Evolutionary conservation across 2,329 filamentous ascomycete genomes (phyloP), one percentile per base, ranked within the genome.

Genomic region (Mycosphaerella arachidis): DNA sequence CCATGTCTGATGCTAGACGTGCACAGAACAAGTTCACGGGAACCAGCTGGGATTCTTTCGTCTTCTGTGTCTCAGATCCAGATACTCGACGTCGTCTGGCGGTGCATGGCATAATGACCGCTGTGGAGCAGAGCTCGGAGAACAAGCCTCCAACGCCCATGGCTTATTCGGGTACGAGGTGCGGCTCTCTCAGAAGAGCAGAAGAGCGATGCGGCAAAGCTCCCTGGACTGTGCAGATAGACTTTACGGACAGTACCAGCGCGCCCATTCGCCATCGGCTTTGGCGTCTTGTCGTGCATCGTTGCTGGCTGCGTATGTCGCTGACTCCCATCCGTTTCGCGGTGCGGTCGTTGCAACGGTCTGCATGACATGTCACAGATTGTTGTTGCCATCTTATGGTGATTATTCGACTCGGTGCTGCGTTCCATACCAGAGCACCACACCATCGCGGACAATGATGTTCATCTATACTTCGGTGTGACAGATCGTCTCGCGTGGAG

Each of bases 211-310:
- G n/a, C 45, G 18, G 45, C 18, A 48, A 20, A 12, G 10, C 8
- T 20, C 29, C 29, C 29, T 30, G 13, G 37, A 37, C 53, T 53
- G 31, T 40, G 53, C 37, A 46, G 35, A 55, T 50, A 50, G 33
- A 37, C 53, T 55, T 40, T 46, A 20, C 37, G 40, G 24, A 12
- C 30, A 37, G 27, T 55, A 30, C 37, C 53, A 40, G 40, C 45
- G 53, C 53, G 35, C 40, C 40, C 35, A 55, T 55, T 55, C 53
- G 53, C 53, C 53, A 46, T 35, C 31, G 30, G 20, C 18, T 53
- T 53, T 18, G 30, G 50, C 29, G 30, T 53, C 30, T 55, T n/a
- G 50, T 53, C 35, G 31, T 54, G 52, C 52, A 43, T 27, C 20
- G 50, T 33, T 30, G 31, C 3, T 29, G 50, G 24, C 50, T 54